Base-by-base conservation (phyloP, 768 basidiomycete species). In the Crassisporium funariophilum region DNA sequence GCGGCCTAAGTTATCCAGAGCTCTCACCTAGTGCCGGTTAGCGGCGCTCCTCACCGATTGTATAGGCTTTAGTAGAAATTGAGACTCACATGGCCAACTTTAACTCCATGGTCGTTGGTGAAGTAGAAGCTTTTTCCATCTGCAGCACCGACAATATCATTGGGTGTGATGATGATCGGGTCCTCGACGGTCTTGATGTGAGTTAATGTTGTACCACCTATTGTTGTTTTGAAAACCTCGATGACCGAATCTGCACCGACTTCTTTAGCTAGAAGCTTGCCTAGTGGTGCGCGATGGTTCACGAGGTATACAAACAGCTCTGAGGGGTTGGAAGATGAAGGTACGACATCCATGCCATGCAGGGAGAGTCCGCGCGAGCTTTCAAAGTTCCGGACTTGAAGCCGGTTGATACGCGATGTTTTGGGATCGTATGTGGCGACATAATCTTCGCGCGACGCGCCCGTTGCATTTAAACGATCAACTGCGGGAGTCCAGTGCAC, bases 241-340 rank as follows among this genome's bases (percentile, higher is more conserved):
- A 91, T 67, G 42, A 72, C 77, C 1, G 86, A 86, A 59, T 89
- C 82, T 1, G 87, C 84, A n/a, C 88, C 88, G 4, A 76, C 71
- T 11, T 59, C 53, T 5, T 47, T 54, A 1, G 78, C 64, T n/a
- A 68, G 62, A 21, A 64, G 53, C 8, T 63, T 69, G 12, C 62
- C 62, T 2, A 69, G 46, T 0, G 85, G 86, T 15, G 66, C 69
- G 22, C 83, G 79, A 60, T 89, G 86, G 59, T 89, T 89, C 52
- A 89, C 70, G n/a, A 85, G 67, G 56, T 86, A 88, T 12, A 88
- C 68, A 51, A 76, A 86, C 7, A 87, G 72, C 37, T 74, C 62
- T 9, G 69, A 63, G 4, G 78, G 69, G 45, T 83, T 65, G 2
- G 68, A 53, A 1, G 67, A 54, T 5, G 83, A 82, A 1, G 75